Evolutionary conservation across 345 rosid genomes (phyloP), one percentile per base, ranked within the genome.

Genomic region (Iberis pinnata): DNA sequence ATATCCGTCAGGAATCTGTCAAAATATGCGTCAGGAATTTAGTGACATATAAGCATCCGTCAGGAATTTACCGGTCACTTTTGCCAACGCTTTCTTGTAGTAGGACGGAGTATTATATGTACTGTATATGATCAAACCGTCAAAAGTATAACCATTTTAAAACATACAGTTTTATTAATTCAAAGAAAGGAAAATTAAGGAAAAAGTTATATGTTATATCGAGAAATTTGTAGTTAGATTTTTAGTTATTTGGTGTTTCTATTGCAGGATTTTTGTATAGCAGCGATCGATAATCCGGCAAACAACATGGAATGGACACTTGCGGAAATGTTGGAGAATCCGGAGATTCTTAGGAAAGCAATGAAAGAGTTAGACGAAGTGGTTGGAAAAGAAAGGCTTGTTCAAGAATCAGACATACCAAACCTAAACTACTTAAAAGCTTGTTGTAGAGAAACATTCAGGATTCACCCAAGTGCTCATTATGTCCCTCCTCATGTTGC

Each of bases 321-420:
- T 10, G 80, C 75, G 11, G 80, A 78, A 64, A 60, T 70, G 82
- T 41, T 78, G 41, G 75, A 70, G 37, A 64, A 64, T 4, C 73
- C 71, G 6, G 43, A 64, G 13, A 32, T 69, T 2, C 71, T 79
- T 0, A 13, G 20, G 9, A 74, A 63, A 17, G 77, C 78, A 6
- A 4, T 39, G 8, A 71, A 73, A 31, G 84, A 79, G 63, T 6
- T 73, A 10, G 78, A 78, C 13, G 48, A 39, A 22, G 76, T 71
- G 1, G 80, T 76, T 0, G 84, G 83, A 4, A 73, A 56, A 19
- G 75, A 78, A 3, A 65, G 78, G 32, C 60, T 75, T 6, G 80
- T 78, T 14, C 68, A 76, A 67, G 80, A 76, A 71, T 75, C 84
- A 3, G 80, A 76, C 32, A 46, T 78, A 15, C 38, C 71, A 2